Evolutionary conservation across 169 alveolate genomes (phyloP).

Genomic region (Plasmodium cynomolgi): DNA sequence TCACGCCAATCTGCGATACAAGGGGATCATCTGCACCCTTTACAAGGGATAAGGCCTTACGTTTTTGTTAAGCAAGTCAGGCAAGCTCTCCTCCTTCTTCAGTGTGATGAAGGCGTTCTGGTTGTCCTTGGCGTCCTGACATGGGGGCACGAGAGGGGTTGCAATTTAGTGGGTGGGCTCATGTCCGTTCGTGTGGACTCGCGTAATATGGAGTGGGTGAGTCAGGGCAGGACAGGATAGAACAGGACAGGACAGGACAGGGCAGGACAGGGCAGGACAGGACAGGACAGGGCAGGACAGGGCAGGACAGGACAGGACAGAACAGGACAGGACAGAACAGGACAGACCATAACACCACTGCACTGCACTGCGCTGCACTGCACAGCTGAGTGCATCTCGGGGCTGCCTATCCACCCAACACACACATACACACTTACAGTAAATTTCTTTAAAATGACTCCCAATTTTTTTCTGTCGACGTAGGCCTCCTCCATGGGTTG

Average conservation of each 20-base stretch:
- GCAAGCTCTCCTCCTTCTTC: conserved; percentile 22
- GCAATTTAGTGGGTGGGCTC: neutral
- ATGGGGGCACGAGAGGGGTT: neutral
- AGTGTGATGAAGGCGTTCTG: conserved; percentile 27
- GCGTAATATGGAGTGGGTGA: neutral
- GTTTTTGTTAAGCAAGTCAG: conserved; percentile 6
- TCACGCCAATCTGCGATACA: neutral
- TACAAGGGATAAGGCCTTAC: neutral
- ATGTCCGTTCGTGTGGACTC: neutral
- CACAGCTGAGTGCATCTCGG: neutral
- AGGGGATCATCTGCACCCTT: neutral
- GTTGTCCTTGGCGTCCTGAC: conserved; percentile 51
- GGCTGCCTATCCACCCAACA: no score
- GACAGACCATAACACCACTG: no score
- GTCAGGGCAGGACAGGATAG: no score
- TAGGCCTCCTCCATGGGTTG: conserved; percentile 50
- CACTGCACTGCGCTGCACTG: no score
- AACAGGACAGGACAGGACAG: no score
- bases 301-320: no score
- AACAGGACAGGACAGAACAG: no score
- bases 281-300: no score
- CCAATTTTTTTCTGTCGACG: conserved; percentile 18
- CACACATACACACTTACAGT: no score
- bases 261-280: no score
- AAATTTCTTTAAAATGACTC: conserved; percentile 18